A percentile compares a stretch with the other conserved stretches of the same genome.
Evolutionary conservation across 2,329 filamentous ascomycete species (phyloP).

Genomic region (Scortechinia acanthostroma): DNA sequence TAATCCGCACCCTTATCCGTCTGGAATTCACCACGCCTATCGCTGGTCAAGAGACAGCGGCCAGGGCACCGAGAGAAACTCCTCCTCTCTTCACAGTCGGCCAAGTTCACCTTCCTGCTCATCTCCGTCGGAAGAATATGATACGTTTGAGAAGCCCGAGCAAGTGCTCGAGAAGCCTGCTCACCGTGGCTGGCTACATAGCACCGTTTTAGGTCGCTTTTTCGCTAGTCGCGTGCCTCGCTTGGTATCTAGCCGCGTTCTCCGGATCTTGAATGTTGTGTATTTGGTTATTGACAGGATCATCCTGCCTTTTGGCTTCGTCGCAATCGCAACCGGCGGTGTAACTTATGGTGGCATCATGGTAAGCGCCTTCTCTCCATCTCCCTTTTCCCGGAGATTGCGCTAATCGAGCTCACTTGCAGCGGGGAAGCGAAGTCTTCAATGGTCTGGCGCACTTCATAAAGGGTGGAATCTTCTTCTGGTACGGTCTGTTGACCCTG

Average conservation of each 20-base stretch:
- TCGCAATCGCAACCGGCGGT: slow-evolving; percentile 65
- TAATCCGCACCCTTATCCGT: slow-evolving; percentile 33
- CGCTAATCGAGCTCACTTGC: slow-evolving; percentile 2
- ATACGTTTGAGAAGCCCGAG: slow-evolving; percentile 32
- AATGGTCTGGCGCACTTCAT: slow-evolving; percentile 87
- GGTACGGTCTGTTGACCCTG: slow-evolving; percentile 79
- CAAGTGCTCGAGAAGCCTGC: slow-evolving; percentile 18
- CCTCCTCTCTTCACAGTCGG: slow-evolving; percentile 58
- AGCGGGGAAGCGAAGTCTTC: slow-evolving; percentile 68
- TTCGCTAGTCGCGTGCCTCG: slow-evolving; percentile 44
- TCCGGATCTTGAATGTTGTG: slow-evolving; percentile 46
- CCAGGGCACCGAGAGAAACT: slow-evolving; percentile 66
- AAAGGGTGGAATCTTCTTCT: slow-evolving; percentile 92
- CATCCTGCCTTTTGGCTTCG: slow-evolving; percentile 72
- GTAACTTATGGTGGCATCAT: slow-evolving; percentile 78
- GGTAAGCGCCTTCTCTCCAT: slow-evolving; percentile 41
- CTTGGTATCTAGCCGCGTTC: slow-evolving; percentile 44
- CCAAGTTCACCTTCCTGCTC: slow-evolving; percentile 56
- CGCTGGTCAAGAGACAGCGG: slow-evolving; percentile 67
- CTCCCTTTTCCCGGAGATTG: slow-evolving; percentile 5
- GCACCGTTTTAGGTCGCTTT: slow-evolving; percentile 38
- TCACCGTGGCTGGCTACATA: slow-evolving; percentile 15
- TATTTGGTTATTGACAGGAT: slow-evolving; percentile 70
- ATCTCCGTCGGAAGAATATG: slow-evolving; percentile 40
- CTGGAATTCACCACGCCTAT: slow-evolving; percentile 26